Conservation (phyloP, 2,329 filamentous ascomycete species). For the Zymoseptoria passerinii region DNA sequence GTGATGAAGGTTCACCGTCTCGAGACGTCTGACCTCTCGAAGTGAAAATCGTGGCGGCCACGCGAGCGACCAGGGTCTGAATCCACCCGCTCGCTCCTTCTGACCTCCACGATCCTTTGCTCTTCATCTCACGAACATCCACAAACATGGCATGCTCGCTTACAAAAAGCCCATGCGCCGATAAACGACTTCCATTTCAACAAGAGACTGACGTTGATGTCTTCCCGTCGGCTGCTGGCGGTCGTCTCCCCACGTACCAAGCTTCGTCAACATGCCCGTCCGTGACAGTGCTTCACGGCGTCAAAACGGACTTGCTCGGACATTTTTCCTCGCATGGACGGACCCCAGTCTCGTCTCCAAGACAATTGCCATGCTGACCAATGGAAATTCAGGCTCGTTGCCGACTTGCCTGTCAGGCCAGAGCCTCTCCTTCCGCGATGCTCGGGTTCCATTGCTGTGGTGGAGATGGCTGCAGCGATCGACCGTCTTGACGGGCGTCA, state of each 20-base stretch:
- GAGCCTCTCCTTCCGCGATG: neutral
- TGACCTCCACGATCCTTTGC: neutral
- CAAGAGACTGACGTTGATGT: neutral
- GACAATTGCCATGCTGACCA: neutral
- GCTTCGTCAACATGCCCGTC: neutral
- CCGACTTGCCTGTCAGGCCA: neutral
- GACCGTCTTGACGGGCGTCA: neutral
- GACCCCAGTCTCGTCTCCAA: neutral
- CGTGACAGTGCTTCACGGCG: neutral
- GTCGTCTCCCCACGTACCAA: neutral
- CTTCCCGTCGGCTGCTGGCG: neutral
- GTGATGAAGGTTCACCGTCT: too few relatives aligned
- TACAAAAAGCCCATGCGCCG: neutral
- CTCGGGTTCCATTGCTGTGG: neutral
- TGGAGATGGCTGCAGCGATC: neutral
- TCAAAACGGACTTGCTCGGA: neutral
- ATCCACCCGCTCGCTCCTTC: neutral
- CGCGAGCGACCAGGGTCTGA: neutral
- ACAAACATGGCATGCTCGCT: neutral
- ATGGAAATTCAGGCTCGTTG: neutral
- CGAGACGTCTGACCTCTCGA: too few relatives aligned
- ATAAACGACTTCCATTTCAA: neutral
- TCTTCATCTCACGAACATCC: neutral
- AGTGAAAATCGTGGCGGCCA: neutral
- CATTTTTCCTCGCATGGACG: neutral